A percentile compares a stretch with the other conserved stretches of the same genome.
These are phyloP conservation scores for Elsinoe necatrix DNA, from an alignment of 2,329 filamentous ascomycete genomes.

Conservation along the genomic window DNA sequence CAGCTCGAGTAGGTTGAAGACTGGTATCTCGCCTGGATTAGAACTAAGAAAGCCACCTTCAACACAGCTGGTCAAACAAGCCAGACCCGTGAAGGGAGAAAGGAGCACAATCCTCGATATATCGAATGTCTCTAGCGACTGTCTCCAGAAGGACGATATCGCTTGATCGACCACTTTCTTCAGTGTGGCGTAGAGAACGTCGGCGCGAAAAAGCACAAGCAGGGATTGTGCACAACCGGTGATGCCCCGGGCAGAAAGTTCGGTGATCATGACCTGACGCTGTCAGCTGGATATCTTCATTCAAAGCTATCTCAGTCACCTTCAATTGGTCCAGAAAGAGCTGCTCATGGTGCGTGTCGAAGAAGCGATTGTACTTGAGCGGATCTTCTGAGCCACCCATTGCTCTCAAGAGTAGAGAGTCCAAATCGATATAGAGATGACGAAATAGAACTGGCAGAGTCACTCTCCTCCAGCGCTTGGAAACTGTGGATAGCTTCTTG, in stretches of 20 bases:
- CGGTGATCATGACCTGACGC: neutral
- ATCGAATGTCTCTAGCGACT: neutral
- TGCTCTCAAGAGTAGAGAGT: neutral
- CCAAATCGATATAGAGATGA: constrained; percentile 2
- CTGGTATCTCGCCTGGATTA: neutral
- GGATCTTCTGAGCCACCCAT: neutral
- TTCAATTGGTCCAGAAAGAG: neutral
- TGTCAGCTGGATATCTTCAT: neutral
- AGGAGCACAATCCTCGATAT: neutral
- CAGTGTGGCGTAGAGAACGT: neutral
- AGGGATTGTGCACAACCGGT: neutral
- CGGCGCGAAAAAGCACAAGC: neutral
- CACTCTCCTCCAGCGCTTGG: constrained; percentile 8
- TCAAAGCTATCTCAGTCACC: neutral
- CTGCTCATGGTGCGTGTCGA: constrained; percentile 1
- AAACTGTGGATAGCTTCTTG: constrained; percentile 4
- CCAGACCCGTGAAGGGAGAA: neutral
- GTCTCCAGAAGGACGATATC: neutral
- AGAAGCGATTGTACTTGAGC: neutral
- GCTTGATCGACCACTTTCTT: neutral
- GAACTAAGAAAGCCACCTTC: neutral
- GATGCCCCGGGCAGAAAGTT: neutral
- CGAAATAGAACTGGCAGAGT: neutral
- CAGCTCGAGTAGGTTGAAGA: constrained; percentile 9
- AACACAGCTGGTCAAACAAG: neutral